phyloP scores from a whole-genome alignment of 2,329 filamentous ascomycete species.

The Pestalotiopsis sp. region DNA sequence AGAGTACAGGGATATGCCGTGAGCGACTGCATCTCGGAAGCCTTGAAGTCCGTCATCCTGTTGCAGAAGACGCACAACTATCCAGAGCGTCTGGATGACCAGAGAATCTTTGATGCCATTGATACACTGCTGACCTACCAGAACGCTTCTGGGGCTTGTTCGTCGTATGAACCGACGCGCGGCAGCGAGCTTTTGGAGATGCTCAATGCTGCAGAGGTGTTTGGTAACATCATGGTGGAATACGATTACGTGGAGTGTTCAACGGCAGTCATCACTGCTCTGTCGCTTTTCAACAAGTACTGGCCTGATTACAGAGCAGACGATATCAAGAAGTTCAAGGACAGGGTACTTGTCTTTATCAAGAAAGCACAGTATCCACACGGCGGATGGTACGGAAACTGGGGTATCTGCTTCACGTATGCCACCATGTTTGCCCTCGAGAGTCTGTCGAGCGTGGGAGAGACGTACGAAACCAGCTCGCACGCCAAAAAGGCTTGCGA shows the following conservation, averaged over 20 bases:
- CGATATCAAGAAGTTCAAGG: slow-evolving; percentile 76
- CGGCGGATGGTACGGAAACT: slow-evolving; percentile 96
- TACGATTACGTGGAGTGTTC: slow-evolving; percentile 99
- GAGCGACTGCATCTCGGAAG: slow-evolving; percentile 92
- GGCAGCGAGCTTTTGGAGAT: slow-evolving; percentile 79
- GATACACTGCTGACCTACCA: slow-evolving; percentile 93
- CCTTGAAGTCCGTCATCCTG: slow-evolving; percentile 81
- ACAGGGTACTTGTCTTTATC: slow-evolving; percentile 79
- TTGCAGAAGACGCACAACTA: slow-evolving; percentile 80
- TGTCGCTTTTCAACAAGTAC: slow-evolving; percentile 79
- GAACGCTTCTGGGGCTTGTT: slow-evolving; percentile 82
- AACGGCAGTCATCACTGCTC: slow-evolving; percentile 86
- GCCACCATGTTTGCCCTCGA: slow-evolving; percentile 96
- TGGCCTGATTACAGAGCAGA: slow-evolving; percentile 78
- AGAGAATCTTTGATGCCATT: slow-evolving; percentile 82
- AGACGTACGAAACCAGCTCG: slow-evolving; percentile 76
- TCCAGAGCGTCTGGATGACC: slow-evolving; percentile 72
- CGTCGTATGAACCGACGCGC: slow-evolving; percentile 85
- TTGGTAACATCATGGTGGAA: slow-evolving; percentile 96
- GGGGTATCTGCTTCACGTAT: slow-evolving; percentile 98
- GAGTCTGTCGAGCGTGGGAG: slow-evolving; percentile 78
- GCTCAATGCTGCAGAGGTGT: slow-evolving; percentile 95
- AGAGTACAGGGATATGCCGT: slow-evolving; percentile 92
- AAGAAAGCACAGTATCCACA: slow-evolving; percentile 75
- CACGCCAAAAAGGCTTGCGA: slow-evolving; percentile 76